These are phyloP conservation scores for Aspergillus melleus DNA, from an alignment of 2,329 filamentous ascomycete genomes.

Conservation along the genomic window DNA sequence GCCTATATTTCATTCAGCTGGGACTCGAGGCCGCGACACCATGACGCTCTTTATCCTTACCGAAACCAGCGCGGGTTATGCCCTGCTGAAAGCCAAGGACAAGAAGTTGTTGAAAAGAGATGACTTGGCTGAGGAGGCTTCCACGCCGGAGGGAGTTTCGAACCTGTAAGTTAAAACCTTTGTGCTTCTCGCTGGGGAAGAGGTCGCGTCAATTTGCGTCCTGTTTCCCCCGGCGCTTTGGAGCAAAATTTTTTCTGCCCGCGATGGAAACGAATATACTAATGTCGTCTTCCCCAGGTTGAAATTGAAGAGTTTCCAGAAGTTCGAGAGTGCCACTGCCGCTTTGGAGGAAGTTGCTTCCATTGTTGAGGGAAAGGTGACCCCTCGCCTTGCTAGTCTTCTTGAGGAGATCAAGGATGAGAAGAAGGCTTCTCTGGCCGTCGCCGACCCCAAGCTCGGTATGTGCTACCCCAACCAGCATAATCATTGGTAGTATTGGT, in stretches of 20 bases:
- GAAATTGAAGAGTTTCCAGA: constrained; percentile 95
- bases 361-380: constrained; percentile 91
- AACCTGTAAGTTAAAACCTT: constrained; percentile 66
- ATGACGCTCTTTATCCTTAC: constrained; percentile 93
- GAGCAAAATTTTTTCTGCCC: constrained; percentile 27
- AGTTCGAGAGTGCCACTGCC: constrained; percentile 90
- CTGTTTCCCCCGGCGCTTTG: background rate
- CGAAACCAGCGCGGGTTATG: constrained; percentile 95
- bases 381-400: constrained; percentile 76
- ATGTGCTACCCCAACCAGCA: constrained; percentile 21
- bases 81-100: constrained; percentile 96
- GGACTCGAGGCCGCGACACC: constrained; percentile 40
- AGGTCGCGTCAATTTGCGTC: background rate
- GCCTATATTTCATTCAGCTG: constrained; percentile 18
- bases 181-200: constrained; percentile 2
- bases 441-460: constrained; percentile 88
- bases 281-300: constrained; percentile 55
- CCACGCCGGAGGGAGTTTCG: constrained; percentile 79
- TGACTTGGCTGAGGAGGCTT: constrained; percentile 71
- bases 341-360: constrained; percentile 89
- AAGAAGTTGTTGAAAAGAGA: constrained; percentile 95
- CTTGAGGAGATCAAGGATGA: constrained; percentile 92
- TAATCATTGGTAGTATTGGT: background rate
- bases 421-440: constrained; percentile 92
- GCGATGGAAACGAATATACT: constrained; percentile 19